These are phyloP conservation scores for Fusarium goolgardi DNA, from an alignment of 2,329 filamentous ascomycete species.

Conservation along the genomic window DNA sequence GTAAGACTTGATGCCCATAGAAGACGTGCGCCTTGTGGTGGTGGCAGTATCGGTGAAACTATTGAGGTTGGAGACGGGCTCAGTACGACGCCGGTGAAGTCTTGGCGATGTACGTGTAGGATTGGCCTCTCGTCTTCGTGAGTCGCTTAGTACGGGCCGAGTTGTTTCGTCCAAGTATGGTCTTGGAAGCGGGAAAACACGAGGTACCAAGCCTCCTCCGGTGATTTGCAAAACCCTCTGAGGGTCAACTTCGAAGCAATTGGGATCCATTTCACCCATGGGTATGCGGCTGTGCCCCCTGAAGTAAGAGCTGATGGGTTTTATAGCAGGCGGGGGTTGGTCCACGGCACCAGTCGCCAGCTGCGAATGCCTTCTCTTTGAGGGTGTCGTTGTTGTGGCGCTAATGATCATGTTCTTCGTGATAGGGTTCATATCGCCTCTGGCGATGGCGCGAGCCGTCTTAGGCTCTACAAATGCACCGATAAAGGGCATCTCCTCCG, in stretches of 20 bases:
- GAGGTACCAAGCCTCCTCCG: constrained; percentile 61
- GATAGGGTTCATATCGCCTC: constrained; percentile 87
- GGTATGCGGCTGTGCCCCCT: constrained; percentile 63
- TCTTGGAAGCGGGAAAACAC: constrained; percentile 69
- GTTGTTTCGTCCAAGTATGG: constrained; percentile 62
- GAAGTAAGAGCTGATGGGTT: constrained; percentile 68
- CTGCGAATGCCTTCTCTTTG: constrained; percentile 58
- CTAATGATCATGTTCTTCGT: constrained; percentile 74
- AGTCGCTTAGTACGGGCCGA: constrained; percentile 32
- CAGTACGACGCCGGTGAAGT: constrained; percentile 62
- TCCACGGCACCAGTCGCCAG: constrained; percentile 39
- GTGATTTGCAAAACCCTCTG: constrained; percentile 62
- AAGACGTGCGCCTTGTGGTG: constrained; percentile 31
- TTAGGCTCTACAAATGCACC: constrained; percentile 77
- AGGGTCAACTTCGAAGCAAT: constrained; percentile 67
- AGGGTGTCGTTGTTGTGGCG: constrained; percentile 55
- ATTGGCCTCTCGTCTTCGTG: constrained; percentile 29
- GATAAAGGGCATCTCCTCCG: constrained; percentile 82
- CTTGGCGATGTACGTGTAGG: constrained; percentile 53
- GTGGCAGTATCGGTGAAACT: constrained; percentile 41
- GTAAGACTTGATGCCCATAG: constrained; percentile 21
- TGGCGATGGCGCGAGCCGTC: constrained; percentile 78
- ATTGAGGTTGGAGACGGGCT: constrained; percentile 60
- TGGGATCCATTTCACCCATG: constrained; percentile 72
- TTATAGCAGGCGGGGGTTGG: constrained; percentile 52